Percentiles rank a stretch among this genome's conserved stretches.
Evolutionary conservation across 2,329 filamentous ascomycete genomes (phyloP).

Genomic region (Aspergillus udagawae): DNA sequence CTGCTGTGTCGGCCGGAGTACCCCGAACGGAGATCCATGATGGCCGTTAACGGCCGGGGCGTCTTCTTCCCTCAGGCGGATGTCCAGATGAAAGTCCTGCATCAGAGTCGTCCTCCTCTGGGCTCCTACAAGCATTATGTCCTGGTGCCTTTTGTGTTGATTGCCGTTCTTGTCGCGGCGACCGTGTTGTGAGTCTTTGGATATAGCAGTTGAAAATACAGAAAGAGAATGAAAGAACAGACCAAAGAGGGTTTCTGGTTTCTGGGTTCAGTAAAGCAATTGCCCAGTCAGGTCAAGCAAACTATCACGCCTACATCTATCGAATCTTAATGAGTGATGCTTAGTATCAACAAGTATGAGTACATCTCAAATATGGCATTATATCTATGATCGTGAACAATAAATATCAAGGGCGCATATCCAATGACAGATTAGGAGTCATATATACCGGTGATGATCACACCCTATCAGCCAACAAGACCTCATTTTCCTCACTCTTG

Average conservation of each 20-base stretch:
- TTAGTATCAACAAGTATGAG: too few species aligned
- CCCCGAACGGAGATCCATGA: slow-evolving; percentile 1
- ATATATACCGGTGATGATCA: not conserved
- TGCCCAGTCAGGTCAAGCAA: too few species aligned
- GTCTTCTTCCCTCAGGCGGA: not conserved
- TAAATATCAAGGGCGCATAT: not conserved
- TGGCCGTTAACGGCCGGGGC: not conserved
- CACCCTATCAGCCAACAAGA: not conserved
- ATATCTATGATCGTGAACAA: not conserved
- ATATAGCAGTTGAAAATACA: not conserved
- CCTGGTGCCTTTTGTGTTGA: not conserved
- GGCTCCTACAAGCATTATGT: not conserved
- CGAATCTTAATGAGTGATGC: too few species aligned
- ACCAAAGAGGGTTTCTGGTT: too few species aligned
- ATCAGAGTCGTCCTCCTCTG: not conserved
- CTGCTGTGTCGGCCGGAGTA: slow-evolving; percentile 15
- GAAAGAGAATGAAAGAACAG: too few species aligned
- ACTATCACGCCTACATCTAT: too few species aligned
- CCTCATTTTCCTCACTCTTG: not conserved
- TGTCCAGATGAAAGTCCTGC: not conserved
- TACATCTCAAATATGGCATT: not conserved
- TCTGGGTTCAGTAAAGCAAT: too few species aligned
- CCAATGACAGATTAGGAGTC: not conserved
- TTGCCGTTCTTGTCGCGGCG: not conserved
- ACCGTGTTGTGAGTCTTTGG: not conserved